Percentiles rank a stretch among this genome's conserved stretches.
These are phyloP conservation scores for Fomes fomentarius DNA, from an alignment of 1,284 basidiomycete genomes.

Conservation along the genomic window DNA sequence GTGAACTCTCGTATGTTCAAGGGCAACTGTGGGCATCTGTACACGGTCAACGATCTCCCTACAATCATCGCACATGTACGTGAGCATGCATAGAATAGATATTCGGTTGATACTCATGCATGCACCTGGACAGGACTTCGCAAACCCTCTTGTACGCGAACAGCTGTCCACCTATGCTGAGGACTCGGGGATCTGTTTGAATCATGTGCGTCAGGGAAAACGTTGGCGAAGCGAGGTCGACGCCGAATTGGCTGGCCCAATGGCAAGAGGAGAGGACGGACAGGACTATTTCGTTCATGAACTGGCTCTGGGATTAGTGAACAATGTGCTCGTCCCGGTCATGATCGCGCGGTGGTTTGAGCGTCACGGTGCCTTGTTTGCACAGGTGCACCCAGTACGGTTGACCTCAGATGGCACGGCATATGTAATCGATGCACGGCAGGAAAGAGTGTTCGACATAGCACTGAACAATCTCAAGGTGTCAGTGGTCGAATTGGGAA, in stretches of 20 bases:
- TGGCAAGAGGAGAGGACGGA: conserved; percentile 23
- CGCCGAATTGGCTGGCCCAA: conserved; percentile 29
- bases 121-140: conserved; percentile 33
- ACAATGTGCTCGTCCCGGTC: conserved; percentile 8
- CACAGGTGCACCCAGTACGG: too few relatives aligned
- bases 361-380: too few relatives aligned
- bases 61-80: conserved; percentile 14
- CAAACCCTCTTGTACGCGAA: conserved; percentile 29
- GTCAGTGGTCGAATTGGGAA: too few relatives aligned
- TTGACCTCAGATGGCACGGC: too few relatives aligned
- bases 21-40: conserved; percentile 9
- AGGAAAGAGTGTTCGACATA: too few relatives aligned
- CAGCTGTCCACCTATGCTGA: conserved; percentile 36
- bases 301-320: conserved; percentile 40
- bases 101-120: neutral
- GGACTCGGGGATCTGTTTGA: too few relatives aligned
- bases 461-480: too few relatives aligned
- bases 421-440: too few relatives aligned
- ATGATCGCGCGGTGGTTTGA: neutral
- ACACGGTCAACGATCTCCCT: conserved; percentile 8
- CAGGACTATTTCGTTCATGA: conserved; percentile 31
- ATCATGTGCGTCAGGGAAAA: too few relatives aligned
- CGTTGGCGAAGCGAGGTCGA: conserved; percentile 32
- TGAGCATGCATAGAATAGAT: neutral
- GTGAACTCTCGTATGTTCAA: conserved; percentile 8